These are phyloP conservation scores for Pneumocystis wakefieldiae DNA, from an alignment of 1,139 yeast genomes.

Conservation along the genomic window DNA sequence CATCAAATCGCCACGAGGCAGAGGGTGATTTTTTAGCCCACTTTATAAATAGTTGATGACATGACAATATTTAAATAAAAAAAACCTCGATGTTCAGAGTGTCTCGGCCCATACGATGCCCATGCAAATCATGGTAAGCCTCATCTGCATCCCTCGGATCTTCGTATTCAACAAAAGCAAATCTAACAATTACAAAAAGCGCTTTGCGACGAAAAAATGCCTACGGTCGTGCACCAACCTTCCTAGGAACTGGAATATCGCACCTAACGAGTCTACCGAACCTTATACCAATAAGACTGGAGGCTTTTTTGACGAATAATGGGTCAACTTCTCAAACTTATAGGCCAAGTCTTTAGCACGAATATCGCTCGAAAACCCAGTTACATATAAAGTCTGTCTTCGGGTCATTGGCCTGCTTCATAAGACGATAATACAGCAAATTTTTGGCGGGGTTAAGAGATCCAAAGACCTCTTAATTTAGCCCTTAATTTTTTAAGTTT, in stretches of 20 bases:
- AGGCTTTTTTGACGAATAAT: not conserved
- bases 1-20: slow-evolving; percentile 15
- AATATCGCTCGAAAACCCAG: slow-evolving; percentile 44
- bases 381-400: slow-evolving; percentile 31
- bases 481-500: no score
- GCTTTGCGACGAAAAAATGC: not conserved
- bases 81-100: slow-evolving; percentile 17
- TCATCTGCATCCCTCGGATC: slow-evolving; percentile 45
- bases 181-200: slow-evolving; percentile 22
- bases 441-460: no score
- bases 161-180: slow-evolving; percentile 60
- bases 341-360: slow-evolving; percentile 55
- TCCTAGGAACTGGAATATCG: slow-evolving; percentile 56
- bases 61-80: not conserved
- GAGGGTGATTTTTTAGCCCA: slow-evolving; percentile 17
- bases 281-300: slow-evolving; percentile 22
- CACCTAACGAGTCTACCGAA: slow-evolving; percentile 51
- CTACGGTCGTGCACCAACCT: slow-evolving; percentile 39
- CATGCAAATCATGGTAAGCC: slow-evolving; percentile 38
- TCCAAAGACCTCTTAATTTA: no score
- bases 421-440: no score
- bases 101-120: slow-evolving; percentile 19
- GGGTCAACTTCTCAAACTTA: slow-evolving; percentile 51
- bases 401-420: not conserved
- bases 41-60: slow-evolving; percentile 2